Evolutionary conservation across 2,329 filamentous ascomycete genomes (phyloP), one percentile per base, ranked within the genome.

Genomic region (Tolypocladium album): DNA sequence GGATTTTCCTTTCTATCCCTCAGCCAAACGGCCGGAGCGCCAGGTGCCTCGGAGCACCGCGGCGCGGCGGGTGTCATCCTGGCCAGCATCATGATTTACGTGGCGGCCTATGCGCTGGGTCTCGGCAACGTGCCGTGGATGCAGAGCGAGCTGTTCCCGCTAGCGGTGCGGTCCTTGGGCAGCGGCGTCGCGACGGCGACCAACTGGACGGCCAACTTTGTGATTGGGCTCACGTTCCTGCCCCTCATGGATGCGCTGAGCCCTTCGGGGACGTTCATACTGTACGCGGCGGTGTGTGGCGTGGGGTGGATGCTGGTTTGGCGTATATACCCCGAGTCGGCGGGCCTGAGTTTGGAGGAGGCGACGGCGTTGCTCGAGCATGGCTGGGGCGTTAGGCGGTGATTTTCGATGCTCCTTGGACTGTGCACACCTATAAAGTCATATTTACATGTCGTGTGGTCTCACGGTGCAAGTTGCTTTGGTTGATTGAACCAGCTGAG

Each of bases 111-210:
- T 70, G 93, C 93, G 1, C 79, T 92, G 1, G 93, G 93, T 2
- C 80, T 97, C 2, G 93, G 93, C 11, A 95, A 92, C 67, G 91
- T 97, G 3, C 92, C 93, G 0, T 97, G 93, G 93, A 93, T 96
- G 81, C 92, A 96, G 75, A 90, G 88, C 66, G 93, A 97, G 75
- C 82, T 96, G 39, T 97, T 97, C 69, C 89, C 92, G 0, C 78
- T 92, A 56, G 80, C 81, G 38, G 88, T 92, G 55, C 85, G 89
- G 56, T 86, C 87, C 5, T 74, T 90, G 1, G 90, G 89, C 36
- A 89, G 87, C 61, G 86, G 86, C 0, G 72, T 90, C 6, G 83
- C 88, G 1, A 93, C 92, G 9, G 88, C 87, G 6, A 95, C 90
- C 8, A 97, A 85, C 69, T 97, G 93, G 93, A 83, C 82, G 4